A percentile compares a stretch with the other conserved stretches of the same genome.
Evolutionary conservation across 2,329 filamentous ascomycete genomes (phyloP).

Genomic region (Colletotrichum lentis): DNA sequence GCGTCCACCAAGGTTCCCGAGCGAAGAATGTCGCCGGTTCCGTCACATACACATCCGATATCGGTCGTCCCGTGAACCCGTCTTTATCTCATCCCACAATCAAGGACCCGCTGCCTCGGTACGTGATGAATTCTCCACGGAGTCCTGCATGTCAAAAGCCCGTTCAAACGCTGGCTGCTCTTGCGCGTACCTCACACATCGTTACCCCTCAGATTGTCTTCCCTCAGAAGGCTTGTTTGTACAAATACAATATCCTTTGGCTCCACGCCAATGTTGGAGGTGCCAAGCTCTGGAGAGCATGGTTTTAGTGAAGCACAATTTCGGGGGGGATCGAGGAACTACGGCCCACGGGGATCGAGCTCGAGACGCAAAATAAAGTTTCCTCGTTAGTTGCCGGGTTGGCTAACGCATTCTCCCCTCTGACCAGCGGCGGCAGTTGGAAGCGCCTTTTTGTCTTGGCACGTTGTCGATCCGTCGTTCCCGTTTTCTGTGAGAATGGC

Average conservation of each 20-base stretch:
- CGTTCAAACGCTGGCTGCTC: not conserved
- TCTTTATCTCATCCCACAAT: not conserved
- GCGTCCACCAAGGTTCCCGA: no score
- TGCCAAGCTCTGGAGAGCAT: not conserved
- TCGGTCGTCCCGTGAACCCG: not conserved
- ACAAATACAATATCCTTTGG: no score
- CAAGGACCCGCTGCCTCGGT: not conserved
- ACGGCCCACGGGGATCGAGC: no score
- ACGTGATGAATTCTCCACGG: not conserved
- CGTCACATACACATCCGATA: not conserved
- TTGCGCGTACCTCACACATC: no score
- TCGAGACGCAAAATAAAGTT: not conserved
- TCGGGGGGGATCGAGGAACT: no score
- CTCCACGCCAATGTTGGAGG: not conserved
- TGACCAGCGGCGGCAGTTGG: constrained; percentile 9
- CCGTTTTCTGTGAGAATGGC: no score
- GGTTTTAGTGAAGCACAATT: no score
- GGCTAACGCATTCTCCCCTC: not conserved
- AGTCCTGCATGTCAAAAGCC: not conserved
- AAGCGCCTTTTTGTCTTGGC: constrained; percentile 27
- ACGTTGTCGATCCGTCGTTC: not conserved
- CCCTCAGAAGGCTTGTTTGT: no score
- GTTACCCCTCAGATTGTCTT: no score
- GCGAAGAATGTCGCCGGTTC: not conserved
- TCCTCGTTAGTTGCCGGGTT: not conserved